phyloP scores from a whole-genome alignment of 768 basidiomycete species.

The Termitomyces sp. region DNA sequence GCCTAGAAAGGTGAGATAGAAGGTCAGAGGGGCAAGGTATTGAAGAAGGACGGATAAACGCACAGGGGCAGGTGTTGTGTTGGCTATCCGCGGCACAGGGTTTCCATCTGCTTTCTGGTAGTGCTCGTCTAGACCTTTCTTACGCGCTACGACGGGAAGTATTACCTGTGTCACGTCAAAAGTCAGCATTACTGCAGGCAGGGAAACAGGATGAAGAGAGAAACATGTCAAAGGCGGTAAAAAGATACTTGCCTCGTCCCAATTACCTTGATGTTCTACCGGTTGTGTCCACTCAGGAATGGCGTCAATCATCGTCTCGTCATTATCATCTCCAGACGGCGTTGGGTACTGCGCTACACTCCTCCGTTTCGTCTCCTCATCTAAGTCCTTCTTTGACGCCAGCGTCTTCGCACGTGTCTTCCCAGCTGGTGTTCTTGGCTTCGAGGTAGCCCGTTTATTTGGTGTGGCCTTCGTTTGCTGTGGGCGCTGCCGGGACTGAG shows the following conservation, averaged over 20 bases:
- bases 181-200: conserved; percentile 7
- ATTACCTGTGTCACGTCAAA: conserved; percentile 49
- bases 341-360: conserved; percentile 69
- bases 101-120: conserved; percentile 70
- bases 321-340: conserved; percentile 35
- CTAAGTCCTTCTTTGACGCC: conserved; percentile 28
- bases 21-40: background rate
- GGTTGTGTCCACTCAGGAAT: conserved; percentile 84
- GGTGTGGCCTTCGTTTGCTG: conserved; percentile 22
- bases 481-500: conserved; percentile 21
- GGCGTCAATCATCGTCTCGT: conserved; percentile 55
- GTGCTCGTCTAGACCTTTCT: conserved; percentile 69
- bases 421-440: conserved; percentile 23
- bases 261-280: conserved; percentile 59
- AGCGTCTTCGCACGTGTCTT: conserved; percentile 36
- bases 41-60: conserved; percentile 19
- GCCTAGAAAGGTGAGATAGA: conserved; percentile 36
- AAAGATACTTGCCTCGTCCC: conserved; percentile 62
- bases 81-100: conserved; percentile 42
- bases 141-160: conserved; percentile 77
- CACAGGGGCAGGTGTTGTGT: conserved; percentile 51
- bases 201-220: conserved; percentile 1
- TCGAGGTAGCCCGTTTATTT: conserved; percentile 24
- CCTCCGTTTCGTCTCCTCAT: conserved; percentile 40
- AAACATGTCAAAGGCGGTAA: conserved; percentile 2